Conservation (phyloP, 768 basidiomycete genomes). For the Trametes sanguinea region DNA sequence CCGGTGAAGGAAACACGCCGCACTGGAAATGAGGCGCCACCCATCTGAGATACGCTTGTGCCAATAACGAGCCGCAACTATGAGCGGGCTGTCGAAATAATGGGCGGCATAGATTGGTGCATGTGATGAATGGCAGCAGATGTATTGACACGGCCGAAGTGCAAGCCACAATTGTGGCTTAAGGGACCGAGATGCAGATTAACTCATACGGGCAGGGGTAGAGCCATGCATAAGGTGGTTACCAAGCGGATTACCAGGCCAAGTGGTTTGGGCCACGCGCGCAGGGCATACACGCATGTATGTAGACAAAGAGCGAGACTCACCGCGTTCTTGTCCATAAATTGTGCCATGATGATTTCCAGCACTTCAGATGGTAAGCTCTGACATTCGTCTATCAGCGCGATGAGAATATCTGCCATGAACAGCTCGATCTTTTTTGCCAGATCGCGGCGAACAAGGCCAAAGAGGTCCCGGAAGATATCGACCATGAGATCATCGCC, state of each 20-base stretch:
- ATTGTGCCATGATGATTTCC: conserved; percentile 82
- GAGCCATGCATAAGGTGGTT: too few relatives aligned
- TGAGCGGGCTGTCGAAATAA: too few relatives aligned
- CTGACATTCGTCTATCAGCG: conserved; percentile 84
- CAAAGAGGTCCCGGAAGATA: conserved; percentile 83
- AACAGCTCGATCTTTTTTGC: conserved; percentile 83
- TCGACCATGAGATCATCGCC: conserved; percentile 83
- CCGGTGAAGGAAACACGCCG: too few relatives aligned
- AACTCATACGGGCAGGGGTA: too few relatives aligned
- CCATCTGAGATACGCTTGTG: too few relatives aligned
- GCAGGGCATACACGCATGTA: neutral
- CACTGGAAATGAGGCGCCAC: too few relatives aligned
- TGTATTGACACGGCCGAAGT: too few relatives aligned
- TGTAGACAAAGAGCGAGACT: conserved; percentile 29
- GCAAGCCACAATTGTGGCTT: too few relatives aligned
- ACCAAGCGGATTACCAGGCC: neutral
- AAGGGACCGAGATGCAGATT: too few relatives aligned
- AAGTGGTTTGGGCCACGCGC: neutral
- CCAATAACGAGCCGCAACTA: too few relatives aligned
- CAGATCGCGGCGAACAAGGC: conserved; percentile 70
- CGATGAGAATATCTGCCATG: conserved; percentile 87
- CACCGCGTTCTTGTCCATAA: conserved; percentile 76
- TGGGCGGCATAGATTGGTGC: too few relatives aligned
- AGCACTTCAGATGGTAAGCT: conserved; percentile 77
- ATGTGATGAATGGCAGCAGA: too few relatives aligned